Evolutionary conservation across 257 asterid species (phyloP), one percentile per base, ranked within the genome.

Genomic region (Solanum neorickii): DNA sequence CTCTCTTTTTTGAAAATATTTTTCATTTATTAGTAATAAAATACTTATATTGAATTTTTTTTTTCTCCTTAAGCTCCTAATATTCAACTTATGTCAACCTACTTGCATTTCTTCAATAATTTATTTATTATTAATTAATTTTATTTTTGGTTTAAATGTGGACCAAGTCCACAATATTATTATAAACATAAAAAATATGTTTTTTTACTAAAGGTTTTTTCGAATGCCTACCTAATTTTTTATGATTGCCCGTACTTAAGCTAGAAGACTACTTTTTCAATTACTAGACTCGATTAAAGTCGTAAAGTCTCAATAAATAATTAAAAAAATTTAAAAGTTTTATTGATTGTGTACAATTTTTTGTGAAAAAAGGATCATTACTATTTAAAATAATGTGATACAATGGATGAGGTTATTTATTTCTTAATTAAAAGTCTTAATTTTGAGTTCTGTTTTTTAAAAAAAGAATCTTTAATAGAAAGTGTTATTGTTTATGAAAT

Each of bases 391-490:
- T 2, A 1, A 60, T 3, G 27, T 4, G 6, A n/a, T 9, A 9
- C 13, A 11, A 10, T 23, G 1, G 0, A 60, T 23, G 7, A 5
- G 1, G 8, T 23, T 23, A 3, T 1, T 0, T 23, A 6, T 23
- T 62, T 4, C 12, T 60, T 62, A 62, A 23, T 11, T n/a, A 23
- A 25, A 60, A 1, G 1, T 23, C 3, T 23, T 2, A 1, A 62
- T 62, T 23, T 62, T 0, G 15, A 23, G 7, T 5, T 3, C 0
- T 20, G 4, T 7, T 3, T 7, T 3, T 18, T 7, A 1, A 6
- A 3, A 7, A 9, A 1, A 56, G 3, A 56, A 18, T 2, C 0
- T 15, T 49, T 20, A 2, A 20, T 0, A 56, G 2, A 20, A 20
- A 20, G 0, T 0, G 2, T 56, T 56, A 56, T 5, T 20, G 5